Evolutionary conservation across 805 yeast species (phyloP), one percentile per base, ranked within the genome.

Genomic region (Metschnikowia gelsemii): DNA sequence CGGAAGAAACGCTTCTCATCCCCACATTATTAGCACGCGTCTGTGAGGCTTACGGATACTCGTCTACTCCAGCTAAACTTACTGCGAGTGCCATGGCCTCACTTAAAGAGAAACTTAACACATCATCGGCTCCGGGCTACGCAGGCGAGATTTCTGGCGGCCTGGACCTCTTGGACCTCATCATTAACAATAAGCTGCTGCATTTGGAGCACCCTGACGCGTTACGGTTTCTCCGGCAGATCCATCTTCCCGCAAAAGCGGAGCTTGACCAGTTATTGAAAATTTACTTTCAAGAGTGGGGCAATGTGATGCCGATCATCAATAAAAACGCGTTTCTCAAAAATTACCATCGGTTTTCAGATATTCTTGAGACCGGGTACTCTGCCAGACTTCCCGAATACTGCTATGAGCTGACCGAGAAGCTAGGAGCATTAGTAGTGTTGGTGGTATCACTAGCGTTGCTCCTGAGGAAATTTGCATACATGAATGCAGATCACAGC

Each of bases 261-360:
- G 78, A 79, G 43, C 59, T 87, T 42, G 96, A 89, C 59, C 79
- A 80, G 19, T 70, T 86, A 22, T 73, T 85, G 14, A 73, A 84
- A 0, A 58, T 79, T 3, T 89, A 76, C 57, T 88, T 87, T 62
- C 80, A 79, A 47, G 82, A 84, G 43, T 89, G 96, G 95, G 82
- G 85, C 21, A 71, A 76, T 19, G 62, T 79, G 4, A 68, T 82
- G 17, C 95, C 96, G 0, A 70, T 87, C 12, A 56, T 89, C 39
- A 87, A 86, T 58, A 79, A 79, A 48, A 76, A 76, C 31, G 73
- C 79, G n/a, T 89, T 89, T 54, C 68, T 83, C 56, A 65, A 68
- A 17, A 78, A 79, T 47, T 87, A 85, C 57, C 52, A 69, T 20
- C 64, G 61, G 20, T 70, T 81, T 34, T 63, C 66, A 17, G 63